Conservation (phyloP, 1,284 basidiomycete species). For the Coniferiporia weirii region DNA sequence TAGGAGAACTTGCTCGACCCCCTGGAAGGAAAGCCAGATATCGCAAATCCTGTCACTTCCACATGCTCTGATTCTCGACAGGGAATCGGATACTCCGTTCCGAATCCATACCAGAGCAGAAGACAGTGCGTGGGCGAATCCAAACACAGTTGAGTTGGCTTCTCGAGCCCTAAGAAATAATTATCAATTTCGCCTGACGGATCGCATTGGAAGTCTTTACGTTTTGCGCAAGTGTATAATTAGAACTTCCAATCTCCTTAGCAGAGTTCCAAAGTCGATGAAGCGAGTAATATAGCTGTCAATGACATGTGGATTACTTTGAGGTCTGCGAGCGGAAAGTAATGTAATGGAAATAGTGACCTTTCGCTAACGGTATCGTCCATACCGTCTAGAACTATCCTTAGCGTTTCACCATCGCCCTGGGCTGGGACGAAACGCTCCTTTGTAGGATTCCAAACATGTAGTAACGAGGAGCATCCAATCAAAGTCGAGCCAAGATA, state of each 20-base stretch:
- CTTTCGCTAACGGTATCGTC: constrained; percentile 51
- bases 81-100: constrained; percentile 33
- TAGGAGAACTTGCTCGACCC: constrained; percentile 44
- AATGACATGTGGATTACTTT: neutral
- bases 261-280: constrained; percentile 53
- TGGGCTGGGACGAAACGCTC: constrained; percentile 46
- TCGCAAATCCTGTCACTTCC: constrained; percentile 34
- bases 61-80: constrained; percentile 28
- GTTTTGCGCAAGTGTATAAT: constrained; percentile 37
- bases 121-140: constrained; percentile 60
- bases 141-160: constrained; percentile 45
- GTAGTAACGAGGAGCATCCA: constrained; percentile 59
- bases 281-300: constrained; percentile 55
- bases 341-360: constrained; percentile 27
- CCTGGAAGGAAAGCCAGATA: constrained; percentile 48
- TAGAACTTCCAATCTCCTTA: constrained; percentile 60
- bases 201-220: constrained; percentile 29
- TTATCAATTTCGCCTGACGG: neutral
- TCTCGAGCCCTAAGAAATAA: neutral
- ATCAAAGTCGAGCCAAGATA: constrained; percentile 51
- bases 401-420: constrained; percentile 27
- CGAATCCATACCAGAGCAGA: constrained; percentile 49
- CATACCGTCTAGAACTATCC: constrained; percentile 46
- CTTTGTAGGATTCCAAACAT: constrained; percentile 48
- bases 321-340: neutral